phyloP scores from a whole-genome alignment of 192 early-diverging fungal species.

The Endogone sp. region DNA sequence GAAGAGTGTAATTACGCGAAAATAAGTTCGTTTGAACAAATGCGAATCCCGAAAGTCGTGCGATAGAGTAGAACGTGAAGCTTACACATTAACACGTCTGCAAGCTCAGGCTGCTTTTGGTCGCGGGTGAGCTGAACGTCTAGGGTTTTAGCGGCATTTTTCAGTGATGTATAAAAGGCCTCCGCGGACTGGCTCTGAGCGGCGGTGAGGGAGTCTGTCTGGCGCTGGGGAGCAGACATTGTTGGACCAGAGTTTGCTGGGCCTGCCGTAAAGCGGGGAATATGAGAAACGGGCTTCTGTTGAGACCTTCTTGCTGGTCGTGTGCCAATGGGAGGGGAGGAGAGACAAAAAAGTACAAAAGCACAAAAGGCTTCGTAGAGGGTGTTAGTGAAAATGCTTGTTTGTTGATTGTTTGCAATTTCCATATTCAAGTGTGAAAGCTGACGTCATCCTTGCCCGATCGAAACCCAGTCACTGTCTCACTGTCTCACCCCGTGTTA shows the following conservation, averaged over 20 bases:
- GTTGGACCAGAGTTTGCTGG: too few species aligned
- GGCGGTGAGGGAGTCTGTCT: not conserved
- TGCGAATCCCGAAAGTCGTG: not conserved
- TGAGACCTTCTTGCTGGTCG: too few species aligned
- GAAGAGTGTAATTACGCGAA: slow-evolving; percentile 34
- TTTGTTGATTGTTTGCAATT: too few species aligned
- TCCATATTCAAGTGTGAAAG: too few species aligned
- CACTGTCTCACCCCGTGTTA: not conserved
- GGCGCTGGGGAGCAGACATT: not conserved
- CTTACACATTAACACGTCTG: slow-evolving; percentile 24
- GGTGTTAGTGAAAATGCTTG: too few species aligned
- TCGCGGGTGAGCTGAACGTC: slow-evolving; percentile 34
- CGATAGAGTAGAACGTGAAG: not conserved
- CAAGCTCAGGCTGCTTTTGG: slow-evolving; percentile 34
- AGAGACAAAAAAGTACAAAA: too few species aligned
- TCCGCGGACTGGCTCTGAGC: not conserved
- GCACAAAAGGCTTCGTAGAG: too few species aligned
- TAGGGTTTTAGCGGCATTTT: slow-evolving; percentile 32
- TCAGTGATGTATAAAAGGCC: slow-evolving; percentile 44
- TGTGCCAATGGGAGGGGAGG: too few species aligned
- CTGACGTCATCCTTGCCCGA: slow-evolving; percentile 5
- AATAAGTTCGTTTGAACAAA: not conserved
- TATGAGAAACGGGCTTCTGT: too few species aligned
- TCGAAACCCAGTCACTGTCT: not conserved
- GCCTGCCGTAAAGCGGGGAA: too few species aligned